Evolutionary conservation across 345 rosid genomes (phyloP).

Genomic region (Barbarea vulgaris): DNA sequence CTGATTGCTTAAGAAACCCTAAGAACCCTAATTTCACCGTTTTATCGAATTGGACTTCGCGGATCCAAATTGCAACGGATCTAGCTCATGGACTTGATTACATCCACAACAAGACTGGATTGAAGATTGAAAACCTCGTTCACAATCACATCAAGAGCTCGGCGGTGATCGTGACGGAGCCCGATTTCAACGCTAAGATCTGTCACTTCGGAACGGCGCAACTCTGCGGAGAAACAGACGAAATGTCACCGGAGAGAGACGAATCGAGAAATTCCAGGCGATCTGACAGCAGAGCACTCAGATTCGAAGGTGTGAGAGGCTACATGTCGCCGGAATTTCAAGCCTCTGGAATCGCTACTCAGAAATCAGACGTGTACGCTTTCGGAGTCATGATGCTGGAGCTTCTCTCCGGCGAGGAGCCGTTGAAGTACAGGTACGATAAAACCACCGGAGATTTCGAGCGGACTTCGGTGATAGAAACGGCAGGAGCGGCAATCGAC

Average conservation of each 20-base stretch:
- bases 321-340: conserved; percentile 90
- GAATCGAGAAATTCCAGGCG: conserved; percentile 27
- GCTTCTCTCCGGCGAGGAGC: conserved; percentile 78
- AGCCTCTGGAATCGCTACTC: conserved; percentile 57
- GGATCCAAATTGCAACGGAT: conserved; percentile 83
- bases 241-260: conserved; percentile 24
- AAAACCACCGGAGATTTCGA: conserved; percentile 48
- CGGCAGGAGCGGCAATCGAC: conserved; percentile 50
- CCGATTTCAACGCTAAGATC: conserved; percentile 62
- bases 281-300: conserved; percentile 42
- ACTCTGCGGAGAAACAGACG: conserved; percentile 71
- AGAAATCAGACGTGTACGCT: conserved; percentile 76
- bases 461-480: conserved; percentile 65
- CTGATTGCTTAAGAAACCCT: conserved; percentile 67
- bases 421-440: conserved; percentile 58
- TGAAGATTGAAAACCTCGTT: conserved; percentile 56
- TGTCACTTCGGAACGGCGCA: conserved; percentile 88
- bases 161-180: conserved; percentile 68
- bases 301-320: conserved; percentile 74
- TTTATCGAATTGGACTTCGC: conserved; percentile 70
- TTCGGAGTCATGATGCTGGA: conserved; percentile 83
- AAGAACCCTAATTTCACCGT: conserved; percentile 72
- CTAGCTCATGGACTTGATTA: conserved; percentile 87
- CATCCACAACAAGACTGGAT: conserved; percentile 73
- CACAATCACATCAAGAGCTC: conserved; percentile 81